A percentile compares a stretch with the other conserved stretches of the same genome.
Conservation (phyloP, 2,329 filamentous ascomycete genomes). For the Fusarium ramigenum region DNA sequence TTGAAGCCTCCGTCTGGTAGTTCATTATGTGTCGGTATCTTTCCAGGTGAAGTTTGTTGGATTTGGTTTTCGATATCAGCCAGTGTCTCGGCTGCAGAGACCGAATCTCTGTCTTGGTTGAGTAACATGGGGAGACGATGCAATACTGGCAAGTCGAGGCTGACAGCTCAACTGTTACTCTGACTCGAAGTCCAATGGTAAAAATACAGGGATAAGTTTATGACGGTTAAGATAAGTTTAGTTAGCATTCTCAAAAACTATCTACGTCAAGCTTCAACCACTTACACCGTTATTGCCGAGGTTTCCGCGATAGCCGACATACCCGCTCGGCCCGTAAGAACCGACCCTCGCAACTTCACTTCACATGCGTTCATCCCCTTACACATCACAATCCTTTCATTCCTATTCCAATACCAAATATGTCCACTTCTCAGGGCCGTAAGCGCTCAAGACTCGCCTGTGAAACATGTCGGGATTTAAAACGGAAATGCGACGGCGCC, state of each 20-base stretch:
- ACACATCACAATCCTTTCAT: neutral
- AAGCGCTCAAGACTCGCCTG: conserved; percentile 57
- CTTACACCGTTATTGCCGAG: neutral
- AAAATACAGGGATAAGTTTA: neutral
- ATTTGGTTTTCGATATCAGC: conserved; percentile 8
- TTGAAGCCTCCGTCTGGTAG: conserved; percentile 35
- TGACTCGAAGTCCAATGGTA: fast-evolving
- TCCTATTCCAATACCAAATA: neutral
- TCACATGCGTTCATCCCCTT: neutral
- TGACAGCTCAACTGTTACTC: fast-evolving
- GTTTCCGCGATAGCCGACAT: conserved; percentile 10
- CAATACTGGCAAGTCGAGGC: fast-evolving
- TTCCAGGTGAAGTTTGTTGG: neutral
- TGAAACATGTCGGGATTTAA: conserved; percentile 62
- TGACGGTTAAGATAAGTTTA: neutral
- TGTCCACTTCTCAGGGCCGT: conserved; percentile 37
- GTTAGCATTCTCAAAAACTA: neutral
- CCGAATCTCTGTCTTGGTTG: neutral
- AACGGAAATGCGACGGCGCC: conserved; percentile 64
- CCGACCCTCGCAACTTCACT: conserved; percentile 4
- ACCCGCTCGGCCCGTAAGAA: conserved; percentile 26
- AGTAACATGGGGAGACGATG: neutral
- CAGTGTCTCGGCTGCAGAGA: neutral
- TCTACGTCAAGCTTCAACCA: neutral
- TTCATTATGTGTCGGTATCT: neutral